Evolutionary conservation across 73 alveolate species (phyloP), one percentile per base, ranked within the genome.

Genomic region (Paramecium sonneborni): DNA sequence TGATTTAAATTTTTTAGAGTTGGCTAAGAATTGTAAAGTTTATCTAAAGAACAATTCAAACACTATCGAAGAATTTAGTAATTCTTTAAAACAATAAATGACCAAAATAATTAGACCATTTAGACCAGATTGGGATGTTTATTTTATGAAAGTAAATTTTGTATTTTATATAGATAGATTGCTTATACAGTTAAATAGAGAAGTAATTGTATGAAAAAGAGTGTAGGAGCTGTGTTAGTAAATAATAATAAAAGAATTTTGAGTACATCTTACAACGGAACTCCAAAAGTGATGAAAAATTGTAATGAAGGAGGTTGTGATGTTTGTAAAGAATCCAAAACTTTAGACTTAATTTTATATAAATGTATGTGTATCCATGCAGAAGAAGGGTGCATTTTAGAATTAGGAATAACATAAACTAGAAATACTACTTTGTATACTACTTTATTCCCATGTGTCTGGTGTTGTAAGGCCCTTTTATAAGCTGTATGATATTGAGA

Each of bases 321-420:
- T 28, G 88, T 97, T 62, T 96, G 98, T 70, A 96, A 94, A 67
- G 70, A 86, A 18, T 92, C 95, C 32, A 76, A 56, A 11, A 74
- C 84, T 37, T 82, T 94, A 67, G 98, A 97, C 1, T 37, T 92
- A n/a, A 93, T 85, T 18, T 76, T 96, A 48, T 96, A 92, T 23
- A 79, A 94, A 79, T 96, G 98, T 85, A 52, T 91, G 72, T 96
- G 98, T 52, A 93, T 96, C 41, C 98, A 96, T 90, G 98, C 98
- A 70, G 98, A 96, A 43, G 98, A 96, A 58, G 87, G 92, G 32
- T 96, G 97, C 32, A 69, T 93, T 6, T 41, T 96, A 12, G 96
- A 94, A 55, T 95, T 95, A 10, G 97, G 98, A 10, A 67, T 70
- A 14, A 88, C 91, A 85, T 94, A 82, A 85, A 89, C 86, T 92